phyloP scores from a whole-genome alignment of 2,329 filamentous ascomycete species.

The Monosporascus sp. region DNA sequence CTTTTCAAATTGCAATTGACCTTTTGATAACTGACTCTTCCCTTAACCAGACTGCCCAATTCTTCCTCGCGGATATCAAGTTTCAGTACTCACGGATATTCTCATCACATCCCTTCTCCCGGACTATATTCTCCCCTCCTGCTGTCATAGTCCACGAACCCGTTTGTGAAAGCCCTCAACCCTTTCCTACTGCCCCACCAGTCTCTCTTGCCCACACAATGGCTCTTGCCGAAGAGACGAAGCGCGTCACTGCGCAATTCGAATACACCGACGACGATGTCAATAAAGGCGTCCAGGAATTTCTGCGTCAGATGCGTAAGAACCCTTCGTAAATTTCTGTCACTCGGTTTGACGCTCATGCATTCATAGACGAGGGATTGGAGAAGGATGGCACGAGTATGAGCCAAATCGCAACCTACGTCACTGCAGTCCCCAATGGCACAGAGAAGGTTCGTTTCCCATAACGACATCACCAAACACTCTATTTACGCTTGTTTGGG shows the following conservation, averaged over 20 bases:
- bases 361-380: slow-evolving; percentile 67
- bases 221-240: slow-evolving; percentile 65
- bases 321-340: slow-evolving; percentile 25
- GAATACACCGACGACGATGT: slow-evolving; percentile 75
- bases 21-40: slow-evolving; percentile 15
- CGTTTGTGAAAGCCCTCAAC: slow-evolving; percentile 50
- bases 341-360: slow-evolving; percentile 6
- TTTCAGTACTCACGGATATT: slow-evolving; percentile 34
- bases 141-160: slow-evolving; percentile 37
- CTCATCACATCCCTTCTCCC: slow-evolving; percentile 28
- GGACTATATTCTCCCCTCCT: slow-evolving; percentile 36
- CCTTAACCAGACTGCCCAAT: slow-evolving; percentile 42
- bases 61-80: slow-evolving; percentile 46
- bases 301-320: slow-evolving; percentile 76
- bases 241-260: slow-evolving; percentile 77
- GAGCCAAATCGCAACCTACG: slow-evolving; percentile 96
- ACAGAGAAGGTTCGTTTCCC: slow-evolving; percentile 74
- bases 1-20: slow-evolving; percentile 10
- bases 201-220: slow-evolving; percentile 54
- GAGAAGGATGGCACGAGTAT: slow-evolving; percentile 71
- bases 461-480: background rate
- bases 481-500: background rate
- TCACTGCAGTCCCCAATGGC: slow-evolving; percentile 92
- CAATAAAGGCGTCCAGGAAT: slow-evolving; percentile 77
- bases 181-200: slow-evolving; percentile 50